Evolutionary conservation across 202 grass and related monocot genomes (phyloP), one percentile per base, ranked within the genome.

Genomic region (Eragrostis tef): DNA sequence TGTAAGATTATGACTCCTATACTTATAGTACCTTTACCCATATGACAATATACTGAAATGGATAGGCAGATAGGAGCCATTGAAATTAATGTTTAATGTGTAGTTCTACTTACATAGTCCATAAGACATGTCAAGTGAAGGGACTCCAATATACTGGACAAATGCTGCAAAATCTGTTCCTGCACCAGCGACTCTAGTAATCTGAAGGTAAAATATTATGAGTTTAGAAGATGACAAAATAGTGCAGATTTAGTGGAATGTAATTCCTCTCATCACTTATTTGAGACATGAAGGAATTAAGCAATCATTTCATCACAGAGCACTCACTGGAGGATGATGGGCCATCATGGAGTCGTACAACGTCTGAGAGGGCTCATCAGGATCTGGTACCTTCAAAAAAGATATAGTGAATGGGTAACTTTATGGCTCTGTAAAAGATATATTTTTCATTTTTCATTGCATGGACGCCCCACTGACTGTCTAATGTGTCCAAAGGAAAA

Each of bases 121-220:
- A 76, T 89, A 94, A 58, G 73, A 89, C 81, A 94, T 89, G 78
- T 94, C 89, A 47, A 89, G 67, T 61, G 92, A 94, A 13, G 92
- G 86, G 72, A 94, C 70, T 61, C 92, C 92, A 27, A 87, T 84
- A 60, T 94, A 81, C 72, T 94, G 92, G 27, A 94, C 50, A 84
- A 94, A 94, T 74, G 92, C 87, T 54, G 84, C 86, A 86, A 87
- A 91, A 63, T 94, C 92, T 51, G 92, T 87, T 89, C 89, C 92
- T 16, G 86, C 84, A 78, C 92, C 89, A 63, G 81, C 89, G 64
- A 94, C 83, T 73, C 92, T 87, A 48, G 69, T 78, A 89, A 94
- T 94, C 92, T 94, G 89, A 72, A 82, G 70, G 49, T 41, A 39
- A 9, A 6, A 84, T 39, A 0, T 64, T 67, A 68, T 29, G 61